A percentile compares a stretch with the other conserved stretches of the same genome.
Evolutionary conservation across 179 eudicot species (phyloP).

Genomic region (Beta corolliflora): DNA sequence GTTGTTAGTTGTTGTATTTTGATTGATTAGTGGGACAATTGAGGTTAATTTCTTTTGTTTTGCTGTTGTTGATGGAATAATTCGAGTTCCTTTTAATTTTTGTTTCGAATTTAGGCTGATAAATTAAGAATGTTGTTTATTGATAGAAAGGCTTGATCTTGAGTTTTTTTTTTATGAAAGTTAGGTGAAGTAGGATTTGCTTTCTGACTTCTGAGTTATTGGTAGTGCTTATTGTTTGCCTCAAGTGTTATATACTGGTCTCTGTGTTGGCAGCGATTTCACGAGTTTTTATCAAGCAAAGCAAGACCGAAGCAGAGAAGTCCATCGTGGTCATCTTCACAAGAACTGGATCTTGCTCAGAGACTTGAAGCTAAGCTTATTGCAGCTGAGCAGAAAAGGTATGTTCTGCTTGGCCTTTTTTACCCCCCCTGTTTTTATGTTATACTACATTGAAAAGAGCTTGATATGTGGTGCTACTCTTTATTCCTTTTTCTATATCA

Average conservation of each 20-base stretch:
- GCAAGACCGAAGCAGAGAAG: conserved; percentile 82
- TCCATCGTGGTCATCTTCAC: conserved; percentile 60
- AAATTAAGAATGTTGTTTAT: neutral
- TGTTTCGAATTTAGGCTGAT: neutral
- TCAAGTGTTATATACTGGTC: neutral
- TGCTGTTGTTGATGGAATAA: neutral
- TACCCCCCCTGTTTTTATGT: neutral
- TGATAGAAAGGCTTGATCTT: neutral
- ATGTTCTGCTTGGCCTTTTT: conserved; percentile 14
- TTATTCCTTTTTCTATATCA: neutral
- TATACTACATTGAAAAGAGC: too few relatives aligned
- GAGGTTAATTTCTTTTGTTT: neutral
- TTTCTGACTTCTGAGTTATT: neutral
- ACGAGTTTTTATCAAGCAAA: conserved; percentile 71
- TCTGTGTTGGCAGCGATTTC: conserved; percentile 60
- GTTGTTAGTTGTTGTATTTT: neutral
- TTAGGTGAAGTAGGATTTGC: neutral
- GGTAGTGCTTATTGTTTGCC: neutral
- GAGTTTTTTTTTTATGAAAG: neutral
- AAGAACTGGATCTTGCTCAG: conserved; percentile 73
- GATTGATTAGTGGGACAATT: conserved; percentile 10
- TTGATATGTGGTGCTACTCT: neutral
- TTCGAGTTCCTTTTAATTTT: neutral
- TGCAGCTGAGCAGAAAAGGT: conserved; percentile 98
- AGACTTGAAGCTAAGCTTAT: conserved; percentile 88